Conservation (phyloP, 2,329 filamentous ascomycete genomes). For the Fusarium pseudograminearum region DNA sequence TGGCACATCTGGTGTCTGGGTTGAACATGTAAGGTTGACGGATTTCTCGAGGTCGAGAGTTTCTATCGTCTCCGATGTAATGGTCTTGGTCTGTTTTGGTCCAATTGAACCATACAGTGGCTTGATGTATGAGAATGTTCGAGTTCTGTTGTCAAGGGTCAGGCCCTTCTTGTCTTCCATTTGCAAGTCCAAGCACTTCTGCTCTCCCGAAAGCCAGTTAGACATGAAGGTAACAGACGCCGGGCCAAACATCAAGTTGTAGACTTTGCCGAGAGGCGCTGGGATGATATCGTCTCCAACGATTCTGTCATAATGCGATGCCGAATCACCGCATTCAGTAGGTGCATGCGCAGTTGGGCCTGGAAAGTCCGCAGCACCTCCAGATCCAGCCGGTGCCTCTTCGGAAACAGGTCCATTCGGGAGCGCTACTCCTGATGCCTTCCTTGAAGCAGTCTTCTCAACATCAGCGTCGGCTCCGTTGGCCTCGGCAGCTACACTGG, state of each 20-base stretch:
- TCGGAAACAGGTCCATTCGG: conserved; percentile 61
- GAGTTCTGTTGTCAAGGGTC: conserved; percentile 77
- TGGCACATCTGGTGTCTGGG: conserved; percentile 93
- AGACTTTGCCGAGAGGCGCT: conserved; percentile 92
- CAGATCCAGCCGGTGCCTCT: conserved; percentile 59
- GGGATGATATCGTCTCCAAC: conserved; percentile 88
- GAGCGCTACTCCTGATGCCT: conserved; percentile 71
- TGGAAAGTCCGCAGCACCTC: conserved; percentile 75
- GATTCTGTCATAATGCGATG: conserved; percentile 84
- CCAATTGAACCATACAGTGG: conserved; percentile 86
- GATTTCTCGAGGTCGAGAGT: conserved; percentile 87
- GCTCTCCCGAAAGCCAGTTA: conserved; percentile 86
- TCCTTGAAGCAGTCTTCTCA: conserved; percentile 76
- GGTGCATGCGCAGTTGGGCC: conserved; percentile 84
- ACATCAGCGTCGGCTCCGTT: conserved; percentile 60
- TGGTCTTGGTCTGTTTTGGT: conserved; percentile 93
- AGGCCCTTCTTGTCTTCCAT: conserved; percentile 87
- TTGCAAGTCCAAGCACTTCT: conserved; percentile 89
- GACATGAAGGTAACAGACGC: conserved; percentile 83
- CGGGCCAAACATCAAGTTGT: conserved; percentile 86
- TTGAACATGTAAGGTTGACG: conserved; percentile 83
- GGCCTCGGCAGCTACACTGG: conserved; percentile 67
- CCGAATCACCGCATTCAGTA: conserved; percentile 85
- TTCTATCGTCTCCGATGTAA: conserved; percentile 87
- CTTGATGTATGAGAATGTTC: conserved; percentile 90